Evolutionary conservation across 2,329 filamentous ascomycete species (phyloP).

Genomic region (Trichoderma oligosporum): DNA sequence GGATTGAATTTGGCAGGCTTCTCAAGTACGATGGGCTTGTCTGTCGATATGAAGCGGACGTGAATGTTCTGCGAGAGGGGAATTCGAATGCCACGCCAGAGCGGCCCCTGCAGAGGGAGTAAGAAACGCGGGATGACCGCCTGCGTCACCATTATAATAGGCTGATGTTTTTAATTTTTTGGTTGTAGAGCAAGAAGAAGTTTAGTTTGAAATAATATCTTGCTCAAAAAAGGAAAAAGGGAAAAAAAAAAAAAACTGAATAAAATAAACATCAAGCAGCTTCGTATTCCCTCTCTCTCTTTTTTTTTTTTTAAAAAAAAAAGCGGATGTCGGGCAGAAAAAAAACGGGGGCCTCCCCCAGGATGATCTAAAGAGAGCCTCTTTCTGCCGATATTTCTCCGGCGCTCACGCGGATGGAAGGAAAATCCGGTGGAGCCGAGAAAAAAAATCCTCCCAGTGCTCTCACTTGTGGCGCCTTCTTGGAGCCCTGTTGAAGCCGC

Average conservation of each 20-base stretch:
- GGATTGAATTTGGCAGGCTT: conserved; percentile 89
- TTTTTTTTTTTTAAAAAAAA: conserved; percentile 13
- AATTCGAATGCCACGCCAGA: conserved; percentile 48
- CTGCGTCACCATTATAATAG: conserved; percentile 43
- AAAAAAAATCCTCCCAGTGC: neutral
- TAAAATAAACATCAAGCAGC: neutral
- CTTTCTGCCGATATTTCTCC: conserved; percentile 23
- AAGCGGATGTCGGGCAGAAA: conserved; percentile 13
- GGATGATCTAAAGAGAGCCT: neutral
- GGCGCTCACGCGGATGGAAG: neutral
- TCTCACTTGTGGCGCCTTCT: conserved; percentile 10
- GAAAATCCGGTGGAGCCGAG: conserved; percentile 16
- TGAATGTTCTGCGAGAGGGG: conserved; percentile 35
- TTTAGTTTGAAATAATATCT: neutral
- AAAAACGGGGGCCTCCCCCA: neutral
- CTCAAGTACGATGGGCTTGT: conserved; percentile 68
- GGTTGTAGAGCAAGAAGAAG: neutral
- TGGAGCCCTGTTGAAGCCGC: neutral
- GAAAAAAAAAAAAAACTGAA: neutral
- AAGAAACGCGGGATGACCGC: conserved; percentile 62
- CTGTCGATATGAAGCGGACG: conserved; percentile 35
- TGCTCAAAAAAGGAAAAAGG: neutral
- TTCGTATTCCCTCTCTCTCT: neutral
- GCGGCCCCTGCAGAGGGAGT: conserved; percentile 57
- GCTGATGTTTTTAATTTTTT: too few relatives aligned